Percentiles rank a stretch among this genome's conserved stretches.
Evolutionary conservation across 768 basidiomycete genomes (phyloP).

Genomic region (Leccinum disarticulatum): DNA sequence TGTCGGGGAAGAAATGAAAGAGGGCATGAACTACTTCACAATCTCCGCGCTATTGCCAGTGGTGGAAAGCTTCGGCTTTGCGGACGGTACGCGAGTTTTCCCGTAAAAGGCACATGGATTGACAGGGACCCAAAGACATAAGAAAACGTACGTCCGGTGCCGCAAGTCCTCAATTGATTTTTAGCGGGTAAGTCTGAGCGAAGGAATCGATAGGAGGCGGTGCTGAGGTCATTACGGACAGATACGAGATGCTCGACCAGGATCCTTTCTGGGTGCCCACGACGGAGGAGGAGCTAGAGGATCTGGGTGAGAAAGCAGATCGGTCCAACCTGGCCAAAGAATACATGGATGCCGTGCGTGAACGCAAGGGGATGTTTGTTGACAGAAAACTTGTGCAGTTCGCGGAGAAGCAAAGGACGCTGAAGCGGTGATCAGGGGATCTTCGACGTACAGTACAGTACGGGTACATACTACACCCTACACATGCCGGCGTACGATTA

Average conservation of each 20-base stretch:
- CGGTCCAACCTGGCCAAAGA: slow-evolving; percentile 88
- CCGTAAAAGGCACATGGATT: slow-evolving; percentile 2
- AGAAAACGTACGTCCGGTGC: slow-evolving; percentile 95
- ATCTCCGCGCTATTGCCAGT: slow-evolving; percentile 90
- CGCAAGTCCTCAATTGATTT: slow-evolving; percentile 95
- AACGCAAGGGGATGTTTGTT: slow-evolving; percentile 93
- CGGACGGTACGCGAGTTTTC: slow-evolving; percentile 64
- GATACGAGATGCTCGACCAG: slow-evolving; percentile 89
- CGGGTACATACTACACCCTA: not conserved
- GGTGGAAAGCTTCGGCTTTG: slow-evolving; percentile 96
- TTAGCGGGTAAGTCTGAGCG: slow-evolving; percentile 70
- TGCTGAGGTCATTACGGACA: slow-evolving; percentile 33
- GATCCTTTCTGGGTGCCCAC: slow-evolving; percentile 99
- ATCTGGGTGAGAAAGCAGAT: slow-evolving; percentile 95
- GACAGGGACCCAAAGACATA: slow-evolving; percentile 61
- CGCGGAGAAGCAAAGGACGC: slow-evolving; percentile 96
- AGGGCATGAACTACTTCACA: slow-evolving; percentile 93
- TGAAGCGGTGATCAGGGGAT: slow-evolving; percentile 47
- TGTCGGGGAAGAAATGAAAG: slow-evolving; percentile 97
- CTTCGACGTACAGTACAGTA: not conserved
- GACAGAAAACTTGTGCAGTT: slow-evolving; percentile 93
- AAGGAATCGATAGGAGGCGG: not conserved
- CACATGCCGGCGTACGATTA: slow-evolving; percentile 5
- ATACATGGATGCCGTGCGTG: slow-evolving; percentile 89
- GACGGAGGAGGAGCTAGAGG: slow-evolving; percentile 95